Conservation (phyloP, 768 basidiomycete species). For the Candolleomyces aberdarensis region DNA sequence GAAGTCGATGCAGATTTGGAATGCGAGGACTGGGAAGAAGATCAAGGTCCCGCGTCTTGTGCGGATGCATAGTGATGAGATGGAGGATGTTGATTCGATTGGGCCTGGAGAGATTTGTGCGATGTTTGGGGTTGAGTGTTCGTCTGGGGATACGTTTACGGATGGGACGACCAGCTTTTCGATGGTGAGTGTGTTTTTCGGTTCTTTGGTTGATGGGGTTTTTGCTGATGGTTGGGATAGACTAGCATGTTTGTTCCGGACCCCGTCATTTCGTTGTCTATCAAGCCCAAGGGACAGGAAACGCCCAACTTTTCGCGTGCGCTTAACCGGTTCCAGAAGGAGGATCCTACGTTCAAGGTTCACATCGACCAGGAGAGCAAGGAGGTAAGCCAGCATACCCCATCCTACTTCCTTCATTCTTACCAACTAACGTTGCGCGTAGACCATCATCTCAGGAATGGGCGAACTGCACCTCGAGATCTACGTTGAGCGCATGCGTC, state of each 20-base stretch:
- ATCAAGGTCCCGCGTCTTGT: conserved; percentile 96
- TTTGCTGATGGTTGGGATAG: conserved; percentile 37
- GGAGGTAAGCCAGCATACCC: conserved; percentile 58
- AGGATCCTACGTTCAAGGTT: conserved; percentile 98
- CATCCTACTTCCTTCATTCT: background rate
- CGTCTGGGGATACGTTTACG: conserved; percentile 96
- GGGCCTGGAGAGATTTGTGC: conserved; percentile 99
- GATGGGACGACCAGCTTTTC: conserved; percentile 87
- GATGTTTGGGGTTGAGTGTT: conserved; percentile 98
- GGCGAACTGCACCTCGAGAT: conserved; percentile 98
- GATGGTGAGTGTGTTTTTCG: conserved; percentile 60
- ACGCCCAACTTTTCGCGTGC: conserved; percentile 96
- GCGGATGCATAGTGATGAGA: conserved; percentile 97
- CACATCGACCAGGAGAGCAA: conserved; percentile 93
- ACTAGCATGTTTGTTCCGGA: conserved; percentile 99
- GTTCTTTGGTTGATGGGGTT: background rate
- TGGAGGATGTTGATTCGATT: conserved; percentile 96
- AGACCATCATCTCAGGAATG: conserved; percentile 99
- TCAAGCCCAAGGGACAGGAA: conserved; percentile 90
- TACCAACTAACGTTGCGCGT: too few relatives aligned
- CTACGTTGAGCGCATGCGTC: conserved; percentile 98
- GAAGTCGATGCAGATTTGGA: conserved; percentile 82
- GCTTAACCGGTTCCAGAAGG: conserved; percentile 95
- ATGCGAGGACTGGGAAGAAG: conserved; percentile 93
- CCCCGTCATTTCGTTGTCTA: conserved; percentile 93